Evolutionary conservation across 2,329 filamentous ascomycete genomes (phyloP).

Genomic region (Scedosporium apiospermum): DNA sequence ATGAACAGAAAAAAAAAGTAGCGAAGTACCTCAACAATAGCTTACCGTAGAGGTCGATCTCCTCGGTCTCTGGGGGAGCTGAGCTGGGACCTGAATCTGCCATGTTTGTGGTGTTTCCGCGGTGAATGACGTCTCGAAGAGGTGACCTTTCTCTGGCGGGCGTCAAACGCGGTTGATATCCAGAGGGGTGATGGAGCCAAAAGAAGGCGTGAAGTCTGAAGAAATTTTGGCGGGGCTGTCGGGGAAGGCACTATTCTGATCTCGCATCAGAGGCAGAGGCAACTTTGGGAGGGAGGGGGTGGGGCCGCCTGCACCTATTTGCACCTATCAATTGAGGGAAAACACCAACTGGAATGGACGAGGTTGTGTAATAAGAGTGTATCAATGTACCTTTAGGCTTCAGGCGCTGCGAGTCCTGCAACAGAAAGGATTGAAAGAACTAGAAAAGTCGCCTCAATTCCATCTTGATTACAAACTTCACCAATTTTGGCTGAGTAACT

Average conservation of each 20-base stretch:
- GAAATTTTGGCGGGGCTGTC: constrained; percentile 6
- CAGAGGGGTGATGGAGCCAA: not conserved
- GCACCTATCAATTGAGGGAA: too few relatives aligned
- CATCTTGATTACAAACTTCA: too few relatives aligned
- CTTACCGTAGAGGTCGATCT: constrained; percentile 55
- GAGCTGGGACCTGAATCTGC: not conserved
- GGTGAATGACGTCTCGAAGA: not conserved
- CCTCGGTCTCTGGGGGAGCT: constrained; percentile 17
- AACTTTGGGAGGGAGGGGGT: too few relatives aligned
- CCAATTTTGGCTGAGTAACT: too few relatives aligned
- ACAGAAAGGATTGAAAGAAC: too few relatives aligned
- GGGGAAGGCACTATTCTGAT: not conserved
- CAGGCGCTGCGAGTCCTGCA: too few relatives aligned
- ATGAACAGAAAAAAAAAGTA: not conserved
- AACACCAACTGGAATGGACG: too few relatives aligned
- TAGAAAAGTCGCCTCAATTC: too few relatives aligned
- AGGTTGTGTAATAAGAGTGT: too few relatives aligned
- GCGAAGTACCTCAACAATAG: not conserved
- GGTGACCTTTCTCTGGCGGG: not conserved
- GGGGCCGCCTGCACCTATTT: too few relatives aligned
- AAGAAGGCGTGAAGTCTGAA: not conserved
- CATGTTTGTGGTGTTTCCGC: not conserved
- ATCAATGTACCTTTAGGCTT: too few relatives aligned
- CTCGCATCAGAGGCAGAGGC: too few relatives aligned
- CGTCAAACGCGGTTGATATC: not conserved